Evolutionary conservation across 176 grass and related monocot species (phyloP), one percentile per base, ranked within the genome.

Genomic region (Avena eriantha): DNA sequence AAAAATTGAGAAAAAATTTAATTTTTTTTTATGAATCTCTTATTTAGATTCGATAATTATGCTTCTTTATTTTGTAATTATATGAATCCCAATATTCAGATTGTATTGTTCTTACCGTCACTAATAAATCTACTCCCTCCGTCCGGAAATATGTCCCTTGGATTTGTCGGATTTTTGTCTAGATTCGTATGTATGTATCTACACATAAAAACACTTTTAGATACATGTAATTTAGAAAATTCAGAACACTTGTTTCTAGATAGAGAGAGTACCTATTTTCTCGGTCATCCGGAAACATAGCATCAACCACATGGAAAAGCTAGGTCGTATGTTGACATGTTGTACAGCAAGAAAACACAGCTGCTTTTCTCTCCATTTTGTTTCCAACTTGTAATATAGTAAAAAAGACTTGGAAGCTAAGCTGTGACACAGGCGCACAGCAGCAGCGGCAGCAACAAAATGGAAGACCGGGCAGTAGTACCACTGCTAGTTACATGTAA

Each of bases 321-420:
- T 16, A 80, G 36, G 45, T 36, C 9, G 33, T 21, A 46, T 57
- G 33, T 34, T 57, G 33, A 41, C 39, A 56, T 57, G 33, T 34
- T 57, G 33, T 77, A 61, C 60, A 66, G 7, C 12, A 34, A 18
- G 22, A 16, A 69, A 76, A 47, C 56, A 54, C 29, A 82, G 56
- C 63, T 65, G 41, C 33, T 86, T 63, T 66, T 50, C 48, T 80
- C 75, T 50, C 58, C 58, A 76, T 72, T n/a, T 63, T 33, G 11
- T 86, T 80, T 68, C 68, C 55, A 73, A 21, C 34, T 73, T 79
- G 10, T 34, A 47, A 2, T 29, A n/a, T 58, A 50, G 1, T 83
- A 66, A 33, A 88, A 88, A 87, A 88, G 82, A 80, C 15, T 86
- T 73, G 71, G 79, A 65, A 64, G 60, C 47, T 45, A 66, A 66